Evolutionary conservation across 768 basidiomycete species (phyloP), one percentile per base, ranked within the genome.

Genomic region (Trametes punicea): DNA sequence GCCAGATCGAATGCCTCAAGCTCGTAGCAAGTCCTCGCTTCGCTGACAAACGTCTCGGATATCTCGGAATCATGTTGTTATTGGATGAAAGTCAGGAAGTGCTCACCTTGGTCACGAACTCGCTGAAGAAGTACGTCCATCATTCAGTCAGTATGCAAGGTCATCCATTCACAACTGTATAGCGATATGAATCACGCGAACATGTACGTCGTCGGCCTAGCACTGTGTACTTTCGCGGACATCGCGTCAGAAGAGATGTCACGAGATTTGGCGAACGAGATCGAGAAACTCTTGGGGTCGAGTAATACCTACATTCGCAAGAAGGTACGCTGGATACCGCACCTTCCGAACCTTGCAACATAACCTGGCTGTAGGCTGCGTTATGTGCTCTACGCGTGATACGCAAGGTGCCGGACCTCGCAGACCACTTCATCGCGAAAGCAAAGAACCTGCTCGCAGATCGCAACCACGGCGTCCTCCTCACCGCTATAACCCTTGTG

Each of bases 201-300:
- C 73, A 97, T 97, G 92, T 98, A 98, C 70, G 92, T 90, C 3
- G 97, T 98, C 23, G 97, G 97, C 6, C 81, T 99, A 53, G 96
- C 94, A 2, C 83, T 99, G 31, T 98, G 94, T 66, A 98, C 97
- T 0, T 98, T 99, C 68, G 97, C 96, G 56, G 98, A 98, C 68
- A 98, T 98, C 63, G 93, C 97, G 9, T 97, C 94, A 18, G 97
- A 99, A 72, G 97, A 99, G 73, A 99, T 99, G 97, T 94, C 96
- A 26, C 85, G 97, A 60, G 97, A 99, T 78, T 77, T 99, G 62
- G 90, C 90, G 51, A 96, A 98, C 66, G 97, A 98, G 76, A 90
- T 99, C 62, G 95, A 98, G 75, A 98, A 98, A 73, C 78, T 98
- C 4, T 76, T 99, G 51, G 97, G 97, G 9, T 96, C 93, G 31